phyloP scores from a whole-genome alignment of 129 eudicot genomes.

The Flaveria robusta region DNA sequence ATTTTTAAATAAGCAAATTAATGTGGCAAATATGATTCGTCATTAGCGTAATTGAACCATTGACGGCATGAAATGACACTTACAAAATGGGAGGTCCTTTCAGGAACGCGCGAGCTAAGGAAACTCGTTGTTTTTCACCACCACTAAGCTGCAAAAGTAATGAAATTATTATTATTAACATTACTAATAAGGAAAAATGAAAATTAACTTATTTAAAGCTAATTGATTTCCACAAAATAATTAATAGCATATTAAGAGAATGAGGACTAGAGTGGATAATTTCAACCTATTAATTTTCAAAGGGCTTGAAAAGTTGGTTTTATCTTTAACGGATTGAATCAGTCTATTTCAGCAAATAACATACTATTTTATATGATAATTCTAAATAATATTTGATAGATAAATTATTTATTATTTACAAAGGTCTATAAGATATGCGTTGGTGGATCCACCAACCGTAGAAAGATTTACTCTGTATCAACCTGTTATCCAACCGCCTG shows the following conservation, averaged over 20 bases:
- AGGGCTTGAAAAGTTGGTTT: neutral
- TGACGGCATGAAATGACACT: constrained; percentile 24
- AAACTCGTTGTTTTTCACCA: constrained; percentile 96
- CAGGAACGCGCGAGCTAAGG: constrained; percentile 92
- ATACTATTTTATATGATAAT: neutral
- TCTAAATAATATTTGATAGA: neutral
- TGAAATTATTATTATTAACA: neutral
- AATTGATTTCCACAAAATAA: neutral
- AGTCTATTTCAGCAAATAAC: neutral
- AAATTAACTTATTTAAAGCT: constrained; percentile 1
- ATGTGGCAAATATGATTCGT: neutral
- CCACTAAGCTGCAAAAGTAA: constrained; percentile 78
- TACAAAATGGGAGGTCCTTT: constrained; percentile 90
- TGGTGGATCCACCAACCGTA: neutral
- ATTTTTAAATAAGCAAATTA: neutral
- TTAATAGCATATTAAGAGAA: constrained; percentile 13
- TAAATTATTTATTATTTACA: neutral
- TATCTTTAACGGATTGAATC: neutral
- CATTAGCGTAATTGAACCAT: neutral
- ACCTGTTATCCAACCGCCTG: neutral
- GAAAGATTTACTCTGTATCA: neutral
- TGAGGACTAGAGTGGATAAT: neutral
- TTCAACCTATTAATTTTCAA: neutral
- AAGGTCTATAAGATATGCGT: neutral
- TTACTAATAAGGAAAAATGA: neutral